Evolutionary conservation across 352 stramenopile species (phyloP).

Genomic region (Bremia lactucae): DNA sequence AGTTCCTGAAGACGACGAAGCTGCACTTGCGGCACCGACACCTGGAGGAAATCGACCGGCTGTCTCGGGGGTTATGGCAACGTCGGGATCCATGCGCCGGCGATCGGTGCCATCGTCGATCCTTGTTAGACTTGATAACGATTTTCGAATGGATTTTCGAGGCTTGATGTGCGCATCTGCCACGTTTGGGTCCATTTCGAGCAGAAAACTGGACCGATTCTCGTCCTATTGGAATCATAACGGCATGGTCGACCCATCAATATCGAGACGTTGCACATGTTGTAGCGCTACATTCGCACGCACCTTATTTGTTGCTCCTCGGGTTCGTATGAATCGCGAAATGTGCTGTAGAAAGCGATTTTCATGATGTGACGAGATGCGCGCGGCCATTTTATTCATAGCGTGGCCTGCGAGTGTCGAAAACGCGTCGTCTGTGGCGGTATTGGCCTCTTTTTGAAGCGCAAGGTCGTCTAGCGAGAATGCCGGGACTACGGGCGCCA

Average conservation of each 20-base stretch:
- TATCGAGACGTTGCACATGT: too few relatives aligned
- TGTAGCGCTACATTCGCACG: conserved; percentile 20
- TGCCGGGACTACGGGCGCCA: conserved; percentile 17
- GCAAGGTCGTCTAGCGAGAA: conserved; percentile 21
- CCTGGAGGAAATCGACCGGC: conserved; percentile 7
- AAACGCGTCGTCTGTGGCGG: conserved; percentile 4
- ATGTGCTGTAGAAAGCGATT: conserved; percentile 52
- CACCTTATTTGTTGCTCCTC: conserved; percentile 49
- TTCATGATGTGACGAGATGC: conserved; percentile 57
- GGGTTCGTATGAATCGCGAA: conserved; percentile 51
- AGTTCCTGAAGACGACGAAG: conserved; percentile 10
- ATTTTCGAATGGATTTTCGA: conserved; percentile 8
- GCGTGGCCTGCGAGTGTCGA: conserved; percentile 39
- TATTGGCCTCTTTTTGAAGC: conserved; percentile 10
- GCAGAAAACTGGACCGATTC: conserved; percentile 19
- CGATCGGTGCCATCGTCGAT: conserved; percentile 15
- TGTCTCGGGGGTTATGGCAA: conserved; percentile 16
- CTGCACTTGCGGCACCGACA: conserved; percentile 1
- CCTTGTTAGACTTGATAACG: conserved; percentile 11
- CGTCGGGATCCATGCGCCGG: conserved; percentile 18
- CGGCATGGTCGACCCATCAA: conserved; percentile 18
- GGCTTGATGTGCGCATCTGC: conserved; percentile 11
- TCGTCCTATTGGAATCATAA: conserved; percentile 24
- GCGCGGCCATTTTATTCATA: conserved; percentile 53
- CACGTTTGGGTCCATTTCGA: conserved; percentile 15